These are phyloP conservation scores for Alternaria rosae DNA, from an alignment of 2,329 filamentous ascomycete genomes.

Conservation along the genomic window DNA sequence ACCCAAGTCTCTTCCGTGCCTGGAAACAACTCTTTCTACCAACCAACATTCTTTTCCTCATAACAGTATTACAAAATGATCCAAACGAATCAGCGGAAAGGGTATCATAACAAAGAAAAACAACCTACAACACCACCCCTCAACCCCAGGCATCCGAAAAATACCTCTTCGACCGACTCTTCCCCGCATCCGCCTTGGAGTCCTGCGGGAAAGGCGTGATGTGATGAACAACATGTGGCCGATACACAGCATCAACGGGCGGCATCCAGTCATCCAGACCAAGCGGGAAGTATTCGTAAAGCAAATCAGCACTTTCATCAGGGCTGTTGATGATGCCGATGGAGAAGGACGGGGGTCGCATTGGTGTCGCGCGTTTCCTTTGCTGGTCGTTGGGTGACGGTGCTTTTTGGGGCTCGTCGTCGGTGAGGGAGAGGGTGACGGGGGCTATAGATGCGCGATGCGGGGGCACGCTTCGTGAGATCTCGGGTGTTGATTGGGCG, in stretches of 20 bases:
- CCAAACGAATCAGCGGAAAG: slow-evolving; percentile 9
- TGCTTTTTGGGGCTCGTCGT: slow-evolving; percentile 60
- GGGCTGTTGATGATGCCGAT: slow-evolving; percentile 66
- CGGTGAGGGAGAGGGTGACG: slow-evolving; percentile 63
- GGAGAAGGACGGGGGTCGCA: slow-evolving; percentile 55
- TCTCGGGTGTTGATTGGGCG: slow-evolving; percentile 62
- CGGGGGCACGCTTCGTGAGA: slow-evolving; percentile 50
- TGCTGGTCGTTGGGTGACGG: slow-evolving; percentile 44
- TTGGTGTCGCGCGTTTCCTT: slow-evolving; percentile 48
- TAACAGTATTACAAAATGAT: slow-evolving; percentile 2
- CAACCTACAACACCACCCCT: background rate
- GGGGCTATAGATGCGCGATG: slow-evolving; percentile 55
- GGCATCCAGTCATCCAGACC: slow-evolving; percentile 93
- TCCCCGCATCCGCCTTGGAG: slow-evolving; percentile 54
- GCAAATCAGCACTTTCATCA: slow-evolving; percentile 77
- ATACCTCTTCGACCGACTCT: slow-evolving; percentile 57
- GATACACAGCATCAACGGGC: slow-evolving; percentile 87
- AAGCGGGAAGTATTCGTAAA: slow-evolving; percentile 95
- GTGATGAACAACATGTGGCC: slow-evolving; percentile 93
- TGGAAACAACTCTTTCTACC: background rate
- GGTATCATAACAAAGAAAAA: slow-evolving; percentile 8
- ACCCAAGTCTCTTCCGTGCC: background rate
- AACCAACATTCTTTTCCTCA: background rate
- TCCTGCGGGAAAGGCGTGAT: slow-evolving; percentile 62
- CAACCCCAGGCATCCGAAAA: slow-evolving; percentile 53